Evolutionary conservation across 768 basidiomycete species (phyloP), one percentile per base, ranked within the genome.

Genomic region (Hericium coralloides): DNA sequence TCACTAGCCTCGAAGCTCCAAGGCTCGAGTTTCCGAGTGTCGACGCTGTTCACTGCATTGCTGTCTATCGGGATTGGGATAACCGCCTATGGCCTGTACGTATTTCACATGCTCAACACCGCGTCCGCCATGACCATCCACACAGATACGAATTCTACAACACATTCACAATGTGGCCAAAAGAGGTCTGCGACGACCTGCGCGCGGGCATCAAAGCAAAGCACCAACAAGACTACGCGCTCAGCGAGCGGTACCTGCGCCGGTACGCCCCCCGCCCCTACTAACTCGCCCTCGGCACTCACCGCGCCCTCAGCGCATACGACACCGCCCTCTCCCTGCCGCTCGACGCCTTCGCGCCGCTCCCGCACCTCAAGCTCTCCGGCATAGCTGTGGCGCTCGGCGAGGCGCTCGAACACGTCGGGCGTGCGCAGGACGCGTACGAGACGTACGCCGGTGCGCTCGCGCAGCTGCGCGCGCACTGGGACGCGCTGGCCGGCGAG

Each of bases 371-470:
- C 56, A 89, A 88, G 66, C 71, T 80, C 0, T 81, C 85, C 0
- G 87, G 87, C 3, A 79, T 89, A 12, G 86, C 80, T 2, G 76
- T 84, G 25, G 71, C 77, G 3, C 73, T 88, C 49, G 83, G 79
- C 2, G 81, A 80, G 52, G 76, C 84, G 2, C 68, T 81, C 15
- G 83, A 85, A 63, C 65, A 66, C 17, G 67, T 70, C 0, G 67
- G 74, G 15, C 67, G 62, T 10, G 66, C 69, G 1, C 52, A 65
- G 31, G 62, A 63, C 12, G 73, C 73, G 12, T 68, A 63, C 37
- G 58, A 59, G 12, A 55, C 52, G 2, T 66, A 62, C 66, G 2
- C 60, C 59, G 37, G 62, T 51, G 56, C 66, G 52, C 57, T 72
- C 65, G 55, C 69, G 56, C 58, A 68, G 60, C 47, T 74, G 36